Evolutionary conservation across 2,329 filamentous ascomycete species (phyloP), one percentile per base, ranked within the genome.

Genomic region (Phyllosticta citrichinensis): DNA sequence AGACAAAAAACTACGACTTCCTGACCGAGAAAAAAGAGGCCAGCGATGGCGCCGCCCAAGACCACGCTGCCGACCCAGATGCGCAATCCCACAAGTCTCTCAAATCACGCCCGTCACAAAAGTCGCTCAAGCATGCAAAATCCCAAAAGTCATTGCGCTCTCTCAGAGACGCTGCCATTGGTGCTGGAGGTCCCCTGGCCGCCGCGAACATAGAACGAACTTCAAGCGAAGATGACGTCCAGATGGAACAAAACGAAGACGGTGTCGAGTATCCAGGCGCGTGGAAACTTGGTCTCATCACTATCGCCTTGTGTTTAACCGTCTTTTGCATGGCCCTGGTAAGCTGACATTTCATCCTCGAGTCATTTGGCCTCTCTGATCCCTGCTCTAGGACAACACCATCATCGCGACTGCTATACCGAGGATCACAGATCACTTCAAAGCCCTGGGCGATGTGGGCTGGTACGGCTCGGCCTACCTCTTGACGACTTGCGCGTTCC

Each of bases 401-500:
- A 71, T 70, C 51, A 60, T 70, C n/a, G 66, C 65, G n/a, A 70
- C 69, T 14, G 69, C 69, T 17, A 59, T 73, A 63, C 66, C 68
- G 4, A 66, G 64, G 33, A 70, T 71, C 47, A 69, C 69, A 14
- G 65, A 69, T 55, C 55, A 66, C 50, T 71, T 71, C 65, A 35
- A 63, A 47, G 57, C 63, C 3, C 50, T 70, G 8, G 40, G 63
- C 5, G 64, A 68, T 60, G 59, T 69, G 40, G 62, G 61, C 3
- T 70, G 66, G 68, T 70, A 70, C 62, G 69, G 65, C 4, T 73
- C 70, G 1, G 67, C 73, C 5, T 77, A 77, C 65, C 67, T 77
- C 24, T 71, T 77, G 53, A 76, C 74, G 51, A 74, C 72, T 1
- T 76, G 74, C 65, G 70, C 73, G 8, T 73, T 71, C 55, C 71